Evolutionary conservation across 208 protist genomes (phyloP), one percentile per base, ranked within the genome.

Genomic region (Strigomonas oncopelti): DNA sequence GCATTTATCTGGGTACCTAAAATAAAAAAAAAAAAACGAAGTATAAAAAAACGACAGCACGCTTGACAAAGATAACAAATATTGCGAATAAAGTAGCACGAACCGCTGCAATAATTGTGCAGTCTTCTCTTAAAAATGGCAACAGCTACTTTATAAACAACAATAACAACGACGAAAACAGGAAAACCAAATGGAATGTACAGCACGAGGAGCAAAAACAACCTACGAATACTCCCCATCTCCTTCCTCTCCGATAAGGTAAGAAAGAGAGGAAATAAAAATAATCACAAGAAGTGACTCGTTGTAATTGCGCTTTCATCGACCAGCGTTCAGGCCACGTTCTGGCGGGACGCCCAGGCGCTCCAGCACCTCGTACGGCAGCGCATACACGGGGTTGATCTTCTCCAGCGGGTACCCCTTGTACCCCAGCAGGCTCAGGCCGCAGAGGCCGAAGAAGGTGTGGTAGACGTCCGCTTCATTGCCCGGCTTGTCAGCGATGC

Each of bases 391-490:
- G 5, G 92, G 92, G 54, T 97, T 94, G 61, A 97, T 94, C 7
- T 72, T 52, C 13, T 75, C 55, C 9, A 97, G 69, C 0, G 69
- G 27, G 64, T 92, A 91, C 46, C 78, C 80, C n/a, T 75, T 53
- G 75, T 95, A 96, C 24, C 89, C 92, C 24, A 99, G 80, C 0
- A 99, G 76, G 32, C 83, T 94, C 16, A 99, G 76, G 3, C 97
- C 98, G 61, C 94, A 97, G 7, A 99, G 54, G 9, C 97, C 98
- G 78, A 99, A 99, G 74, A 99, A 99, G 5, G 98, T 99, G 86
- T 99, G 98, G 77, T 98, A 99, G 14, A 99, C 97, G 73, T 99
- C 98, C 4, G 95, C 71, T 71, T 93, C 78, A 80, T 99, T 98
- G 9, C 96, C 98, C 0, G 98, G 98, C 66, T 98, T 94, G 72